Conservation (phyloP, 2,329 filamentous ascomycete species). For the Periglandula ipomoeae region DNA sequence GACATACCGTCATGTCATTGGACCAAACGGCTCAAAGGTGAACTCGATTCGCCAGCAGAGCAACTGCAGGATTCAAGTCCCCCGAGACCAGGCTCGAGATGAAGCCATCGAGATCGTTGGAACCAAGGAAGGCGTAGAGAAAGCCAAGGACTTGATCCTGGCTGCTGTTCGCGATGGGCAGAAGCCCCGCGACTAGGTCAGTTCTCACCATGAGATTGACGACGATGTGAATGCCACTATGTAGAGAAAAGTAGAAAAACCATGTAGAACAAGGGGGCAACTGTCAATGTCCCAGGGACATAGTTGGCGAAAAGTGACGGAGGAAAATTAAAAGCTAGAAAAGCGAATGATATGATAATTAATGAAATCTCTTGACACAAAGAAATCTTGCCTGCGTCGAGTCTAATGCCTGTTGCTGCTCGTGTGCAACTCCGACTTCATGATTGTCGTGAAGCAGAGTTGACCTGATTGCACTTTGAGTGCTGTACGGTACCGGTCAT, state of each 20-base stretch:
- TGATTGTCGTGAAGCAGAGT: no score
- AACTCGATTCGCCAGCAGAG: slow-evolving; percentile 89
- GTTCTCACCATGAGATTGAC: not conserved
- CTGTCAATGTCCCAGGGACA: not conserved
- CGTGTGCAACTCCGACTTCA: no score
- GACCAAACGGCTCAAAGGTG: slow-evolving; percentile 80
- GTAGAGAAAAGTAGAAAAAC: not conserved
- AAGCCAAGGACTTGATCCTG: slow-evolving; percentile 82
- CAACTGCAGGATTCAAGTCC: slow-evolving; percentile 88
- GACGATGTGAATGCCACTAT: not conserved
- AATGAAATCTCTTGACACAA: no score
- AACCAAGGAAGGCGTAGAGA: slow-evolving; percentile 67
- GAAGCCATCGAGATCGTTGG: slow-evolving; percentile 91
- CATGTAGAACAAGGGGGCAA: not conserved
- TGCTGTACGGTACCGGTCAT: no score
- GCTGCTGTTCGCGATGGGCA: slow-evolving; percentile 63
- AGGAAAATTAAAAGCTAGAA: not conserved
- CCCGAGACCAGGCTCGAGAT: slow-evolving; percentile 61
- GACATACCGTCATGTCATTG: slow-evolving; percentile 85
- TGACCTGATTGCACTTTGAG: no score
- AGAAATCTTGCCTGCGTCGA: no score
- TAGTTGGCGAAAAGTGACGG: not conserved
- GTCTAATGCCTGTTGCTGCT: no score
- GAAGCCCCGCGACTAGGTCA: slow-evolving; percentile 21
- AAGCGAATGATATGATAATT: not conserved